Evolutionary conservation across 148 eudicot genomes (phyloP).

Genomic region (Pharnaceum exiguum): DNA sequence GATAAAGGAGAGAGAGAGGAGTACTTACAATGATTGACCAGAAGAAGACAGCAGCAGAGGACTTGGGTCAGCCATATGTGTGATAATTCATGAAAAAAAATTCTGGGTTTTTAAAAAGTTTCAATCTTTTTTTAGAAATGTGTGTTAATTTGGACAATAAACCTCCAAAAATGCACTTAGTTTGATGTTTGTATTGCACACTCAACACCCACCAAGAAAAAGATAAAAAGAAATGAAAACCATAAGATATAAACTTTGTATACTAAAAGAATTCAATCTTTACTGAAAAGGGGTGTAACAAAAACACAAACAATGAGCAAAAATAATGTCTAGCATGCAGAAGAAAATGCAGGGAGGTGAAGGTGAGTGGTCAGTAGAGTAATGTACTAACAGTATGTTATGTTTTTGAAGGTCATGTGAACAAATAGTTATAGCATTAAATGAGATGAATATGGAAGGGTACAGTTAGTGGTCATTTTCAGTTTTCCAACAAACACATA

Average conservation of each 20-base stretch:
- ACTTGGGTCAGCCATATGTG: conserved; percentile 16
- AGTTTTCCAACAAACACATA: conserved; percentile 2
- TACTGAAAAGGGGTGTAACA: background rate
- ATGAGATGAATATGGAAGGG: conserved; percentile 12
- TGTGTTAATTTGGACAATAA: conserved; percentile 1
- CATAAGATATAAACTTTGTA: background rate
- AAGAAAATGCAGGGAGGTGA: background rate
- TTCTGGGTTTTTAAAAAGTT: background rate
- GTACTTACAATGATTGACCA: conserved; percentile 19
- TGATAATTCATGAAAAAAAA: conserved; percentile 9
- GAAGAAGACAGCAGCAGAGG: conserved; percentile 15
- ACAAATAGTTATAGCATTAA: conserved; percentile 2
- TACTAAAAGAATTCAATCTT: background rate
- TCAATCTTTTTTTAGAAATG: conserved; percentile 18
- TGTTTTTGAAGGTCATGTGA: too few species aligned
- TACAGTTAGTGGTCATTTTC: conserved; percentile 26
- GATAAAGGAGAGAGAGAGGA: conserved; percentile 3
- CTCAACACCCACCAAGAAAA: background rate
- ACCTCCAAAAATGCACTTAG: background rate
- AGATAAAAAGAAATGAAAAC: background rate
- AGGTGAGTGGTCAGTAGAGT: background rate
- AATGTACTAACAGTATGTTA: conserved; percentile 2
- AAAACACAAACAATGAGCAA: background rate
- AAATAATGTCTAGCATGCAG: background rate
- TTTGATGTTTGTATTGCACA: conserved; percentile 3